These are phyloP conservation scores for Daldinia eschscholtzii DNA, from an alignment of 2,329 filamentous ascomycete genomes.

Conservation along the genomic window DNA sequence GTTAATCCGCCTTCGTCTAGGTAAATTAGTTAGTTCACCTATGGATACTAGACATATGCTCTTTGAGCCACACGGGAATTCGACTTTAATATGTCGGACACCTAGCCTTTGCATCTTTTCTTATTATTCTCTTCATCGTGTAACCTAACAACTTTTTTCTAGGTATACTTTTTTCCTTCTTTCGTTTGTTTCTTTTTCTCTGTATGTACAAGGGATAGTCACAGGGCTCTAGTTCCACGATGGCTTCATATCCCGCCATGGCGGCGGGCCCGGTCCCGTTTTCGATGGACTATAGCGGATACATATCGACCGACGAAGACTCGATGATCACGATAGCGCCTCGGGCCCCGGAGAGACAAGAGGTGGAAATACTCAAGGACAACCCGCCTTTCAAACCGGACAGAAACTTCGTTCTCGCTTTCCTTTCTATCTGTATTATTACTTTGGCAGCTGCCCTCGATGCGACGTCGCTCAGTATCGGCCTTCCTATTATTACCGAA, in stretches of 20 bases:
- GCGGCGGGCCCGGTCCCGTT: slow-evolving; percentile 22
- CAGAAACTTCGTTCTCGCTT: slow-evolving; percentile 20
- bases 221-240: slow-evolving; percentile 6
- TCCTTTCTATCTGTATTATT: slow-evolving; percentile 21
- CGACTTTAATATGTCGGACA: slow-evolving; percentile 4
- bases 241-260: slow-evolving; percentile 16
- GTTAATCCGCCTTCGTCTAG: background rate
- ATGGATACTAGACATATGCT: background rate
- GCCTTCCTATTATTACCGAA: slow-evolving; percentile 23
- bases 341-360: background rate
- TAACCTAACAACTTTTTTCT: background rate
- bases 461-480: slow-evolving; percentile 19
- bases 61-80: background rate
- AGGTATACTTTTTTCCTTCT: no score
- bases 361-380: background rate
- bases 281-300: slow-evolving; percentile 26
- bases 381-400: slow-evolving; percentile 16
- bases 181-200: background rate
- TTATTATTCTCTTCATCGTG: background rate
- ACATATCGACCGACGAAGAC: slow-evolving; percentile 24
- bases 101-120: background rate
- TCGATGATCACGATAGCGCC: slow-evolving; percentile 9
- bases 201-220: background rate
- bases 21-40: background rate
- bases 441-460: slow-evolving; percentile 23